Conservation (phyloP, 306 rosid species). For the Adenanthera pavonina region DNA sequence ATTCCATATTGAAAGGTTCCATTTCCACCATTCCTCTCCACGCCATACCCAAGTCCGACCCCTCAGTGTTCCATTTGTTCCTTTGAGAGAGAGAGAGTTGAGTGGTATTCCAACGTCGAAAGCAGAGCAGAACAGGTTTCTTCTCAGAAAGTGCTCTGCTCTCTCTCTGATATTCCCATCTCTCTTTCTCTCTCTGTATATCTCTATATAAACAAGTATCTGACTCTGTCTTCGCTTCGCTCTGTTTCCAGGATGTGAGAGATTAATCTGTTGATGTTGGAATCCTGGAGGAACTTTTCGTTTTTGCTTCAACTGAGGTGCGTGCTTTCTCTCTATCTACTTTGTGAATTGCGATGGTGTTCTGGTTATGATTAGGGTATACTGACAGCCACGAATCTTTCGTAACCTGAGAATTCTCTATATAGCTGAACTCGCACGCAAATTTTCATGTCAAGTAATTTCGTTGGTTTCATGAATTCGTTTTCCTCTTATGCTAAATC, state of each 20-base stretch:
- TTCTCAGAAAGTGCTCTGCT: neutral
- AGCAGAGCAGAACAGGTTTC: conserved; percentile 33
- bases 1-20: neutral
- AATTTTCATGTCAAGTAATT: neutral
- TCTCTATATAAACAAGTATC: neutral
- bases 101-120: conserved; percentile 53
- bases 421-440: neutral
- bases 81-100: neutral
- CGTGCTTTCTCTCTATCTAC: neutral
- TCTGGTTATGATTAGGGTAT: neutral
- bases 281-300: conserved; percentile 29
- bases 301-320: conserved; percentile 33
- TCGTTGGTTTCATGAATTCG: neutral
- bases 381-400: neutral
- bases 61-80: neutral
- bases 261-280: conserved; percentile 21
- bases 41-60: neutral
- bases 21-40: neutral
- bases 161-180: neutral
- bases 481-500: neutral
- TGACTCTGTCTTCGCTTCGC: neutral
- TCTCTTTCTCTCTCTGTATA: neutral
- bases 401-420: neutral
- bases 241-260: conserved; percentile 43
- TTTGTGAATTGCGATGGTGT: neutral